Conservation (phyloP, 257 asterid genomes). For the Primulina huaijiensis region DNA sequence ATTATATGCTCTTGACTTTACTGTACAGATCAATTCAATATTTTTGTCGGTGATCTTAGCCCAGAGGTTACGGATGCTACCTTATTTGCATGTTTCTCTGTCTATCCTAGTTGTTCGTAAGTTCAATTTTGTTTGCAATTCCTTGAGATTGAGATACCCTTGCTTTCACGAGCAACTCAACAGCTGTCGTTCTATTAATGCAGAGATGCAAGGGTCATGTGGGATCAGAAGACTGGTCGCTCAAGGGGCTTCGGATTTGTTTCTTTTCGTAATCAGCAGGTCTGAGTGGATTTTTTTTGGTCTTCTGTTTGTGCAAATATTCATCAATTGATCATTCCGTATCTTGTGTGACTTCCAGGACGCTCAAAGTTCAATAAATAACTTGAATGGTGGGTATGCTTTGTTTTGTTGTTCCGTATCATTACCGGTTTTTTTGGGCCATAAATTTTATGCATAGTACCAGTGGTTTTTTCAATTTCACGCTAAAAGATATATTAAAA, state of each 20-base stretch:
- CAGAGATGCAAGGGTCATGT: conserved; percentile 95
- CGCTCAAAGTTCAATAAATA: conserved; percentile 80
- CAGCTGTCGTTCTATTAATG: conserved; percentile 18
- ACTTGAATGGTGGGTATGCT: conserved; percentile 58
- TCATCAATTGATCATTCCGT: conserved; percentile 5
- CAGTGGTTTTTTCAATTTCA: neutral
- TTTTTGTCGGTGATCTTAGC: conserved; percentile 91
- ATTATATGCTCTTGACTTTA: neutral
- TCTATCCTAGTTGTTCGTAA: conserved; percentile 70
- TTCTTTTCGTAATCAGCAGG: conserved; percentile 85
- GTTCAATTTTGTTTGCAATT: conserved; percentile 24
- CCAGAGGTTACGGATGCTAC: conserved; percentile 91
- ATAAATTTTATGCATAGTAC: neutral
- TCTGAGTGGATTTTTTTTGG: conserved; percentile 14
- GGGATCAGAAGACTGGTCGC: conserved; percentile 96
- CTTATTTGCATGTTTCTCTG: conserved; percentile 66
- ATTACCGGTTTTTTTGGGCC: neutral
- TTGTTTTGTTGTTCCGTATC: neutral
- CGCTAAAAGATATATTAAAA: neutral
- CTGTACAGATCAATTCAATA: conserved; percentile 66
- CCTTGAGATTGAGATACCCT: conserved; percentile 4
- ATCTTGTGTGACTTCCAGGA: conserved; percentile 46
- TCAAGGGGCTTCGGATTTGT: conserved; percentile 95
- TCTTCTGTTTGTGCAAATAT: conserved; percentile 2
- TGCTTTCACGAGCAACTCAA: neutral